phyloP scores from a whole-genome alignment of 176 grass and related monocot species.

The Pontederia crassipes region DNA sequence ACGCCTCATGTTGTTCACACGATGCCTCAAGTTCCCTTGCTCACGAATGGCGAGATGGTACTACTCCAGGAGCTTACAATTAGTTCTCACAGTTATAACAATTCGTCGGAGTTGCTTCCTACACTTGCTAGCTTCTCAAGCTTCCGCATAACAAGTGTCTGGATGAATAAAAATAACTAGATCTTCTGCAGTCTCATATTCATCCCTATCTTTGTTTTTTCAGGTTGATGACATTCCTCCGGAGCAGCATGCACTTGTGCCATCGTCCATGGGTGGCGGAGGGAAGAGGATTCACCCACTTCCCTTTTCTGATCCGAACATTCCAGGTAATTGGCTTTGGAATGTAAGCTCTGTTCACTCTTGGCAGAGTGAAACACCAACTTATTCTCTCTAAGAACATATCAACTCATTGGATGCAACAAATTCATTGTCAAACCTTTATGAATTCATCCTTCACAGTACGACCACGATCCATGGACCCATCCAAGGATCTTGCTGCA shows the following conservation, averaged over 20 bases:
- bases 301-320: constrained; percentile 59
- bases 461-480: constrained; percentile 93
- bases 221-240: constrained; percentile 88
- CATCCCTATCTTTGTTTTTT: not conserved
- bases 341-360: not conserved
- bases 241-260: constrained; percentile 90
- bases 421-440: not conserved
- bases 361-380: not conserved
- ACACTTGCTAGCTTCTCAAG: not conserved
- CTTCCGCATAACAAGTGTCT: not conserved
- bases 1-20: constrained; percentile 24
- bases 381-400: not conserved
- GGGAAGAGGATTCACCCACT: constrained; percentile 87
- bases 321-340: constrained; percentile 33
- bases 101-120: not conserved
- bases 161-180: constrained; percentile 1
- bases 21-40: constrained; percentile 63
- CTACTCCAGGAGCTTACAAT: not conserved
- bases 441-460: constrained; percentile 28
- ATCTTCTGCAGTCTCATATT: not conserved
- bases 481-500: constrained; percentile 79
- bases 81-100: not conserved
- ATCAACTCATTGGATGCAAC: constrained; percentile 5
- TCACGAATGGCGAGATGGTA: constrained; percentile 92
- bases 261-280: constrained; percentile 66